Conservation (phyloP, 805 yeast genomes). For the Wickerhamomyces strasburgensis region DNA sequence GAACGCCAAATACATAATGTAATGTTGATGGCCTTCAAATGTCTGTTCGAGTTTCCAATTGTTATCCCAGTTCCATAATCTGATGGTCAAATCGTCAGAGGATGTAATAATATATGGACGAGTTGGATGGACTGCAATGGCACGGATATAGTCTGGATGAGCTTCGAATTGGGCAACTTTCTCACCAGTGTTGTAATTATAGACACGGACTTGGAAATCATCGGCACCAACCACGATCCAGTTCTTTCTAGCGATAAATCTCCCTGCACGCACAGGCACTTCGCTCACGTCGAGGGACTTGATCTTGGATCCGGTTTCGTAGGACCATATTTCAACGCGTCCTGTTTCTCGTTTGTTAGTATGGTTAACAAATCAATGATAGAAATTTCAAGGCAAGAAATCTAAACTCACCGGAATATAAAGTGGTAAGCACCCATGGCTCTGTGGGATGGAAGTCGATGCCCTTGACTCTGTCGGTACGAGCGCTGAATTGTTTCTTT, state of each 20-base stretch:
- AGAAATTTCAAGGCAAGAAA: neutral
- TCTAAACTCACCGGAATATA: constrained; percentile 76
- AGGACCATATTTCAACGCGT: constrained; percentile 85
- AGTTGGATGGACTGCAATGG: constrained; percentile 90
- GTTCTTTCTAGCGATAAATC: constrained; percentile 90
- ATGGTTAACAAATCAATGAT: neutral
- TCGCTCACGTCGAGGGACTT: constrained; percentile 93
- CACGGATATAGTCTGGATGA: constrained; percentile 94
- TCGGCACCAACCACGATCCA: constrained; percentile 97
- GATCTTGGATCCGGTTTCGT: constrained; percentile 77
- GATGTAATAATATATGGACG: constrained; percentile 86
- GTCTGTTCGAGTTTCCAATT: constrained; percentile 86
- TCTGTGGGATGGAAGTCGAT: constrained; percentile 97
- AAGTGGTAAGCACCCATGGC: constrained; percentile 93
- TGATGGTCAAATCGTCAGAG: constrained; percentile 87
- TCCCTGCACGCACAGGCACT: constrained; percentile 93
- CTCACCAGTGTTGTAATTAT: constrained; percentile 93
- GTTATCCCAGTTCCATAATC: constrained; percentile 97
- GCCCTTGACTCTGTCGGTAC: constrained; percentile 96
- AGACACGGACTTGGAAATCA: constrained; percentile 90
- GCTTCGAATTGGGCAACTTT: constrained; percentile 94
- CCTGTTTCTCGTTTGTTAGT: constrained; percentile 18
- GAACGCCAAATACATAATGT: constrained; percentile 89
- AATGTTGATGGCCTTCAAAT: constrained; percentile 94
- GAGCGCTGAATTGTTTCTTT: constrained; percentile 77